These are phyloP conservation scores for Verruconis gallopava DNA, from an alignment of 2,329 filamentous ascomycete genomes.

Conservation along the genomic window DNA sequence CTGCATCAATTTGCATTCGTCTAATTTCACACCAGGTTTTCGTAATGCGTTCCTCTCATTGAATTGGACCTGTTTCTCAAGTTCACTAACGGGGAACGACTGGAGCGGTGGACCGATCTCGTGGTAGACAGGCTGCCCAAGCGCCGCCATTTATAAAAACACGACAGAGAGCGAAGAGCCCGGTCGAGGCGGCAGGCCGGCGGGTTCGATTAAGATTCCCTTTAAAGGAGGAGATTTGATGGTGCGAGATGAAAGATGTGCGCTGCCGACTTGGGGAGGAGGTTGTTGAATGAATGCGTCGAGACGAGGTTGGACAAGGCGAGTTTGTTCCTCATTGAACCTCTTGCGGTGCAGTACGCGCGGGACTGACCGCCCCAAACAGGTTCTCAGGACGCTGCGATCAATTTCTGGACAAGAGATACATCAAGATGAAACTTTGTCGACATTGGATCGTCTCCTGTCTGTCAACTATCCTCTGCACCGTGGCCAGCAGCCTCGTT, in stretches of 20 bases:
- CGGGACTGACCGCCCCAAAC: not conserved
- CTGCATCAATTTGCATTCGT: slow-evolving; percentile 44
- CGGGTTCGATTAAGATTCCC: too few relatives aligned
- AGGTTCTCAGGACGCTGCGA: not conserved
- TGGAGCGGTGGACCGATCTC: slow-evolving; percentile 44
- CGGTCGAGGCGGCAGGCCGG: too few relatives aligned
- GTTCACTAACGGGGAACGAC: slow-evolving; percentile 38
- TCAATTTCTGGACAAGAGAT: slow-evolving; percentile 1
- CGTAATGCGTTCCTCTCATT: slow-evolving; percentile 38
- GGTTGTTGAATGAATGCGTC: slow-evolving; percentile 32
- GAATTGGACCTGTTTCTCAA: slow-evolving; percentile 39
- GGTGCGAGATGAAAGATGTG: slow-evolving; percentile 17
- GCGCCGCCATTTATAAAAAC: not conserved
- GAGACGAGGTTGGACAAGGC: slow-evolving; percentile 30
- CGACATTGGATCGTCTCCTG: slow-evolving; percentile 4
- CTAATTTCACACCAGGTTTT: slow-evolving; percentile 40
- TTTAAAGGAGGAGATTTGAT: too few relatives aligned
- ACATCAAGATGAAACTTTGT: not conserved
- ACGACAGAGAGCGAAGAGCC: too few relatives aligned
- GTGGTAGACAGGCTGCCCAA: not conserved
- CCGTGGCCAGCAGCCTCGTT: not conserved
- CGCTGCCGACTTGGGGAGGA: slow-evolving; percentile 38
- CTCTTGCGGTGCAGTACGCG: not conserved
- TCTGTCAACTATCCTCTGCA: too few relatives aligned
- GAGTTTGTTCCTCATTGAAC: slow-evolving; percentile 12